Evolutionary conservation across 805 yeast species (phyloP).

Genomic region (Candida parachauliodes): DNA sequence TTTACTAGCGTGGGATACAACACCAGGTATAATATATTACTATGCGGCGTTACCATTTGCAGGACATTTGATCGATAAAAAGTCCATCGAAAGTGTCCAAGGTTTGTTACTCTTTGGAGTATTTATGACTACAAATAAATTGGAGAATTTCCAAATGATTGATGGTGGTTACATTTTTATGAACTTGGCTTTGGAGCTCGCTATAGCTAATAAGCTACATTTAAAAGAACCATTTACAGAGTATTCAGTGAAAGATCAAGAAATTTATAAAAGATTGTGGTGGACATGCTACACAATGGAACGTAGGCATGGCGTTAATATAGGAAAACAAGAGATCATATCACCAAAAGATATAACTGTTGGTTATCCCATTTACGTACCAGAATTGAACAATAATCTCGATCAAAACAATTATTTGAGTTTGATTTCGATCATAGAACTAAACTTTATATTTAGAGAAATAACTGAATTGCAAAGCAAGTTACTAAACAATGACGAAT

Average conservation of each 20-base stretch:
- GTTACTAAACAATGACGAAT: conserved; percentile 1
- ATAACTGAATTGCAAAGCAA: conserved; percentile 10
- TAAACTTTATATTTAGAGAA: conserved; percentile 12
- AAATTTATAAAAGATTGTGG: conserved; percentile 12
- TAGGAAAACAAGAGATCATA: conserved; percentile 12
- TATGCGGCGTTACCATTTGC: conserved; percentile 14
- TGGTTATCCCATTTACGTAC: conserved; percentile 10
- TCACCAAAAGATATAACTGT: conserved; percentile 13
- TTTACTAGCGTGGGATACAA: conserved; percentile 8
- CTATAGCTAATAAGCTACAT: conserved; percentile 12
- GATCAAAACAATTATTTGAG: conserved; percentile 11
- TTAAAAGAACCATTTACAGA: conserved; percentile 10
- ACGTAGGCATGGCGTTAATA: conserved; percentile 13
- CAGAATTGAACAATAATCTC: conserved; percentile 9
- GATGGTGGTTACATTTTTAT: conserved; percentile 15
- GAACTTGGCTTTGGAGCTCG: conserved; percentile 14
- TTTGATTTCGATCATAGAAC: conserved; percentile 11
- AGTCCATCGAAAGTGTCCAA: conserved; percentile 13
- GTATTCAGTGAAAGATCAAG: conserved; percentile 7
- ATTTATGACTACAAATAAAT: conserved; percentile 16
- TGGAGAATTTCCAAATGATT: conserved; percentile 12
- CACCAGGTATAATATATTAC: conserved; percentile 14
- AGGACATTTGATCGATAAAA: conserved; percentile 14
- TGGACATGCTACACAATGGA: conserved; percentile 16
- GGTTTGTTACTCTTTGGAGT: conserved; percentile 14